Percentiles rank a stretch among this genome's conserved stretches.
These are phyloP conservation scores for Ustilago xerochloae DNA, from an alignment of 1,284 basidiomycete species.

Conservation along the genomic window DNA sequence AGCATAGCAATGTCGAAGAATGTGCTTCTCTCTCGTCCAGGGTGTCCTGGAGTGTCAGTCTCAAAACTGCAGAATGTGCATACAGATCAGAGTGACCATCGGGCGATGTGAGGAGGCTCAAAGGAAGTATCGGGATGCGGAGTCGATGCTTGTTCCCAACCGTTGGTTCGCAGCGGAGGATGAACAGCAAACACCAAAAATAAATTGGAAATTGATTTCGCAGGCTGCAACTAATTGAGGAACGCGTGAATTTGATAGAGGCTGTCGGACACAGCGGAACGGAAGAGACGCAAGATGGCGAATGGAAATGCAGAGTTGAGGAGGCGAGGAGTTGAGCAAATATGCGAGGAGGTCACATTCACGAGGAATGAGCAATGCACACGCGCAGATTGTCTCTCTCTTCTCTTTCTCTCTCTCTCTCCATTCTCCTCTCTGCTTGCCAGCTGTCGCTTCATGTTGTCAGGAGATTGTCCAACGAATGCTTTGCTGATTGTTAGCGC, in stretches of 20 bases:
- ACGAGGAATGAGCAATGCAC: constrained; percentile 26
- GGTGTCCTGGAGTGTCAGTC: too few species aligned
- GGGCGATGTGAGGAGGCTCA: too few species aligned
- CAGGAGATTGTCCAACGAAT: neutral
- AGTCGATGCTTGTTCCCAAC: too few species aligned
- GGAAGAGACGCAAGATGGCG: neutral
- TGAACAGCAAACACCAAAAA: neutral
- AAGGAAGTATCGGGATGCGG: too few species aligned
- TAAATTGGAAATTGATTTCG: neutral
- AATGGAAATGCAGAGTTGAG: too few species aligned
- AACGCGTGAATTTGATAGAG: constrained; percentile 13
- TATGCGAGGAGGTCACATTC: constrained; percentile 23
- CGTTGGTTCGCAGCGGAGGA: too few species aligned
- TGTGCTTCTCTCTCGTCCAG: neutral
- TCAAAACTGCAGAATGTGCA: too few species aligned
- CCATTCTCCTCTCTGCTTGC: neutral
- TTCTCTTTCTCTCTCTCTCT: neutral
- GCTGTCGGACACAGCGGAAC: constrained; percentile 13
- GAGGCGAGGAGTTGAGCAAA: too few species aligned
- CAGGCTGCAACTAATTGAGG: neutral
- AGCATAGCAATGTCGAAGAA: neutral
- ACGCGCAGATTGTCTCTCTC: neutral
- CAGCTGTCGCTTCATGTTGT: constrained; percentile 1
- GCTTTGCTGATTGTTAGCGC: neutral
- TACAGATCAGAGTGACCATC: too few species aligned